A percentile compares a stretch with the other conserved stretches of the same genome.
Evolutionary conservation across 768 basidiomycete species (phyloP).

Genomic region (Filobasidium floriforme): DNA sequence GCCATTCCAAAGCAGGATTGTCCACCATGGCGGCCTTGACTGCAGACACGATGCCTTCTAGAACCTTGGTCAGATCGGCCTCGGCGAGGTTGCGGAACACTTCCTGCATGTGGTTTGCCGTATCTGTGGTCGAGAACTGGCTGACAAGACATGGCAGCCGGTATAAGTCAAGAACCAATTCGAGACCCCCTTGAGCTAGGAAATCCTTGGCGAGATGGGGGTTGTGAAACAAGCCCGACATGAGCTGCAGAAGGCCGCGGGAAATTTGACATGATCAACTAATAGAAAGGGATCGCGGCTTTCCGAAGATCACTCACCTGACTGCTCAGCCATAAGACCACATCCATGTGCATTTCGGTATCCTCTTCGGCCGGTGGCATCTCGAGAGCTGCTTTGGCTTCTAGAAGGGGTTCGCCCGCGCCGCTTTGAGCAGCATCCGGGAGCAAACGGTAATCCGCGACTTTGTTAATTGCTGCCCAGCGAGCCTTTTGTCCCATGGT

Average conservation of each 20-base stretch:
- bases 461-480: background rate
- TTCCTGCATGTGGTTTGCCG: slow-evolving; percentile 78
- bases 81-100: slow-evolving; percentile 85
- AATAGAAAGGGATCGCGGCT: background rate
- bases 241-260: slow-evolving; percentile 54
- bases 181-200: slow-evolving; percentile 47
- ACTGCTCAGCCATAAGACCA: slow-evolving; percentile 1
- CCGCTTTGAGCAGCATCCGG: slow-evolving; percentile 21
- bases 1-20: slow-evolving; percentile 11
- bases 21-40: slow-evolving; percentile 50
- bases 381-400: background rate
- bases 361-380: slow-evolving; percentile 18
- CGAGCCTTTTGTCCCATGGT: slow-evolving; percentile 54
- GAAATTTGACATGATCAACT: background rate
- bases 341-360: slow-evolving; percentile 15
- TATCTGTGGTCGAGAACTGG: slow-evolving; percentile 74
- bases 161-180: slow-evolving; percentile 28
- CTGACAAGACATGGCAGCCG: slow-evolving; percentile 79
- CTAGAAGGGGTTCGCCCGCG: background rate
- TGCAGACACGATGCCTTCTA: slow-evolving; percentile 50
- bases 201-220: slow-evolving; percentile 84
- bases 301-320: background rate
- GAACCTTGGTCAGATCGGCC: slow-evolving; percentile 39
- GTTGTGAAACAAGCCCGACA: slow-evolving; percentile 92
- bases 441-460: slow-evolving; percentile 6